phyloP scores from a whole-genome alignment of 352 stramenopile genomes.

The Phytophthora sp. region DNA sequence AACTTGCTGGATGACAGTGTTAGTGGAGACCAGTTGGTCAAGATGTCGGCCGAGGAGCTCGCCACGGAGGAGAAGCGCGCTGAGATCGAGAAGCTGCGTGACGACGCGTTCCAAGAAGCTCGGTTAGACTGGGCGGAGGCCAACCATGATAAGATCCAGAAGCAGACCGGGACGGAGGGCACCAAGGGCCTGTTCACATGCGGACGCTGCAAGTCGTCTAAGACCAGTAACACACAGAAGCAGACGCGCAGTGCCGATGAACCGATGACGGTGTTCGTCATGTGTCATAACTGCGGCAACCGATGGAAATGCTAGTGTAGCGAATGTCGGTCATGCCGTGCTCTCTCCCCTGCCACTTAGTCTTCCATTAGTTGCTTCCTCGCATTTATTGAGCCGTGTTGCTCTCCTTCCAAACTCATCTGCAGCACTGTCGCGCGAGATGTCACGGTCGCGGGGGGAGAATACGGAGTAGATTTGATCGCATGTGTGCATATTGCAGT shows the following conservation, averaged over 20 bases:
- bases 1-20: constrained; percentile 77
- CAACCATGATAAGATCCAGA: constrained; percentile 93
- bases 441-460: constrained; percentile 10
- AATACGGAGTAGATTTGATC: constrained; percentile 1
- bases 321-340: constrained; percentile 26
- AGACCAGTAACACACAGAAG: constrained; percentile 97
- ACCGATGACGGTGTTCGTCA: constrained; percentile 97
- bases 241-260: constrained; percentile 98
- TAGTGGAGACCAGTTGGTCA: constrained; percentile 74
- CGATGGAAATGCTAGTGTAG: constrained; percentile 92
- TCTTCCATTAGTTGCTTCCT: constrained; percentile 29
- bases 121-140: constrained; percentile 90
- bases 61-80: constrained; percentile 87
- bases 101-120: constrained; percentile 85
- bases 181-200: constrained; percentile 90
- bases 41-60: constrained; percentile 87
- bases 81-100: constrained; percentile 83
- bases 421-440: constrained; percentile 21
- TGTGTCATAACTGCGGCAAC: constrained; percentile 97
- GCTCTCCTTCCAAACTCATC: constrained; percentile 20
- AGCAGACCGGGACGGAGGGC: constrained; percentile 80
- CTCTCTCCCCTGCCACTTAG: constrained; percentile 7
- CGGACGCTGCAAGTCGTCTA: constrained; percentile 94
- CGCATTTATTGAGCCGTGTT: constrained; percentile 22
- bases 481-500: constrained; percentile 2